phyloP scores from a whole-genome alignment of 768 basidiomycete genomes.

The Trametes cingulata region DNA sequence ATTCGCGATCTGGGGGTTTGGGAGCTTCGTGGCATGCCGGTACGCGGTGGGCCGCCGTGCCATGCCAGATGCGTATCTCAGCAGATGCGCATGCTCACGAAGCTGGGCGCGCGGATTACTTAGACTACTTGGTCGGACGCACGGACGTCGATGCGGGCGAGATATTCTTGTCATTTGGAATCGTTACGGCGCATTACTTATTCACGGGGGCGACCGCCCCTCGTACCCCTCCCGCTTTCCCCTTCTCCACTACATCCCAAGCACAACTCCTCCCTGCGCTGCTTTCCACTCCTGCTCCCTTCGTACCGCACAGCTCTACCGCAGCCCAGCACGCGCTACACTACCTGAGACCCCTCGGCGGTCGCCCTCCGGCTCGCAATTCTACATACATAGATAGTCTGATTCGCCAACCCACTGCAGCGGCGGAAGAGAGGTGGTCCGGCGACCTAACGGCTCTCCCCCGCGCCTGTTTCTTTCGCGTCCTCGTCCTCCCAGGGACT shows the following conservation, averaged over 20 bases:
- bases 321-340: not conserved
- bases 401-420: not conserved
- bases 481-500: conserved; percentile 83
- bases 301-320: not conserved
- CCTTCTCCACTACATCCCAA: not conserved
- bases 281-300: not conserved
- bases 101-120: too few species aligned
- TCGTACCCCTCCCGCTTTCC: not conserved
- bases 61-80: too few species aligned
- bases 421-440: not conserved
- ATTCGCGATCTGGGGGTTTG: not conserved
- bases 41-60: too few species aligned
- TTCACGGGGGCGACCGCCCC: conserved; percentile 4
- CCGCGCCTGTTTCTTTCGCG: conserved; percentile 13
- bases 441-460: conserved; percentile 14
- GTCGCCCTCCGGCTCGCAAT: conserved; percentile 7
- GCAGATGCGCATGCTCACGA: too few species aligned
- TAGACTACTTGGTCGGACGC: not conserved
- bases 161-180: conserved; percentile 26
- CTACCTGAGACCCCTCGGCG: not conserved
- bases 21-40: too few species aligned
- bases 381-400: conserved; percentile 20
- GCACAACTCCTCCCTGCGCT: not conserved
- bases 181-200: conserved; percentile 27
- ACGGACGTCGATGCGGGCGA: not conserved